These are phyloP conservation scores for Pichia heedii DNA, from an alignment of 805 yeast species.

Conservation along the genomic window DNA sequence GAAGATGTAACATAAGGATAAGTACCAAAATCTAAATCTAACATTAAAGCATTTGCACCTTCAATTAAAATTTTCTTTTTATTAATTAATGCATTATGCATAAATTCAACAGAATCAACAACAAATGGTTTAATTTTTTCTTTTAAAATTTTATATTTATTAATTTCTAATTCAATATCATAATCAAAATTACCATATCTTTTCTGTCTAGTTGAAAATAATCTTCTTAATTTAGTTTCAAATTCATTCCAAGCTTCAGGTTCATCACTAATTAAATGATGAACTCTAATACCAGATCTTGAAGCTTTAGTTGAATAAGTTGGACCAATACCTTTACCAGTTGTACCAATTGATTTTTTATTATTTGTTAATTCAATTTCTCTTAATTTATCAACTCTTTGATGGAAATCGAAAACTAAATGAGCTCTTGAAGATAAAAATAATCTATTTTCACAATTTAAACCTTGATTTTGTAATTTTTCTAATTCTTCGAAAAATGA, in stretches of 20 bases:
- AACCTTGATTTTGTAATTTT: slow-evolving; percentile 73
- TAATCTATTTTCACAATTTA: slow-evolving; percentile 64
- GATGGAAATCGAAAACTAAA: slow-evolving; percentile 96
- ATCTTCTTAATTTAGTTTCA: slow-evolving; percentile 63
- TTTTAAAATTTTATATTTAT: slow-evolving; percentile 63
- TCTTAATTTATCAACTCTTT: slow-evolving; percentile 89
- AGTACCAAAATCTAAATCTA: slow-evolving; percentile 96
- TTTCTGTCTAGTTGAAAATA: slow-evolving; percentile 71
- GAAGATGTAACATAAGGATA: slow-evolving; percentile 96
- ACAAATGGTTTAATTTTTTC: slow-evolving; percentile 80
- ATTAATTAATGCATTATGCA: slow-evolving; percentile 63
- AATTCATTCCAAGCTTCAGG: slow-evolving; percentile 93
- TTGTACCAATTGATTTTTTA: slow-evolving; percentile 90
- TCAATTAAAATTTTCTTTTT: slow-evolving; percentile 88
- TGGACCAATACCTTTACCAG: slow-evolving; percentile 99
- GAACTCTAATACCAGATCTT: slow-evolving; percentile 94
- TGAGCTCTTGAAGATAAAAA: slow-evolving; percentile 92
- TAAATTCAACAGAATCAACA: slow-evolving; percentile 81
- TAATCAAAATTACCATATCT: slow-evolving; percentile 92
- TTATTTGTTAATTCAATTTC: slow-evolving; percentile 78
- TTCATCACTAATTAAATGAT: slow-evolving; percentile 84
- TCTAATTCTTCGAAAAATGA: slow-evolving; percentile 84
- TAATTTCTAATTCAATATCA: slow-evolving; percentile 73
- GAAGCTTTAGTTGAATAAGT: slow-evolving; percentile 95
- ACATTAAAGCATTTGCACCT: slow-evolving; percentile 98